A percentile compares a stretch with the other conserved stretches of the same genome.
These are phyloP conservation scores for Nyssa sinensis DNA, from an alignment of 148 eudicot species.

Conservation along the genomic window DNA sequence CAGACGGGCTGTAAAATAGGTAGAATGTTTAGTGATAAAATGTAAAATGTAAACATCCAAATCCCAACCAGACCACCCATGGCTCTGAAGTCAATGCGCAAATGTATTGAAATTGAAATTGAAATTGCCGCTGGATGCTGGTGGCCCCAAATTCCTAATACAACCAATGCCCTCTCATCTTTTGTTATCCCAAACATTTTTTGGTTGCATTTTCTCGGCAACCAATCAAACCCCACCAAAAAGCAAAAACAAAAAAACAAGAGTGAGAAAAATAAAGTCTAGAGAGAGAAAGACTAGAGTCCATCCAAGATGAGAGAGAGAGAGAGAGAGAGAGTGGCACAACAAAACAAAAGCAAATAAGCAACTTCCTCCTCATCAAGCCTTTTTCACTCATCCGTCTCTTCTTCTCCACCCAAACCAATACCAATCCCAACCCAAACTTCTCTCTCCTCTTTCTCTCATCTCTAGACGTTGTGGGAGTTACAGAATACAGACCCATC, in stretches of 20 bases:
- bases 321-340: not conserved
- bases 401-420: slow-evolving; percentile 27
- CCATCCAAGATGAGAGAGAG: no score
- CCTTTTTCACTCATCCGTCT: slow-evolving; percentile 36
- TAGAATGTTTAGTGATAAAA: no score
- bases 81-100: not conserved
- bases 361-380: no score
- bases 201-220: not conserved
- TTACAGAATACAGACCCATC: not conserved
- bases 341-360: slow-evolving; percentile 16
- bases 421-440: not conserved
- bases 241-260: not conserved
- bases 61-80: no score
- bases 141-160: not conserved
- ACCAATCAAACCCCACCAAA: not conserved
- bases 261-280: not conserved
- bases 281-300: not conserved
- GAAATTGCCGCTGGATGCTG: not conserved
- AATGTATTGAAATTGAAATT: not conserved
- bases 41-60: no score
- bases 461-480: slow-evolving; percentile 3
- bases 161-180: not conserved
- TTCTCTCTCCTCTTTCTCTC: slow-evolving; percentile 14
- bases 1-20: no score
- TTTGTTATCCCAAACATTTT: not conserved